Conservation (phyloP, 2,329 filamentous ascomycete species). For the Alternaria rosae region DNA sequence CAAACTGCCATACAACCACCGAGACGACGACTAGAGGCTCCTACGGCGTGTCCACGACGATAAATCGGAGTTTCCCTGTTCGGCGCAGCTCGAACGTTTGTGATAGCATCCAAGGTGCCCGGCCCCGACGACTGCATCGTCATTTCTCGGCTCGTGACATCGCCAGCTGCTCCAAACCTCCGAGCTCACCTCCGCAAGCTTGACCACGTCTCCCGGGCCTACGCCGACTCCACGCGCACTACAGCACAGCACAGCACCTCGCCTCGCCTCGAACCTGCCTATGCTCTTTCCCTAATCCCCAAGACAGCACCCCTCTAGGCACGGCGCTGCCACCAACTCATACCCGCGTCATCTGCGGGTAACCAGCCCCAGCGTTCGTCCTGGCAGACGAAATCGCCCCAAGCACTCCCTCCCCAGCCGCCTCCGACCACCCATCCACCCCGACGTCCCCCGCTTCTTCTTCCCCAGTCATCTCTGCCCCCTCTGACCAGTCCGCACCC, state of each 20-base stretch:
- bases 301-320: constrained; percentile 25
- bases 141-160: constrained; percentile 35
- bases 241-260: neutral
- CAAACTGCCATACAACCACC: constrained; percentile 14
- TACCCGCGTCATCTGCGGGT: constrained; percentile 43
- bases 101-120: neutral
- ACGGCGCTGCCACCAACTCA: constrained; percentile 29
- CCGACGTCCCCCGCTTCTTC: constrained; percentile 18
- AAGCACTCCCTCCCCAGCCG: constrained; percentile 66
- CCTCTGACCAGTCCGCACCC: constrained; percentile 26
- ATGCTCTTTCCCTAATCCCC: constrained; percentile 12
- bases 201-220: constrained; percentile 12
- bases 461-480: constrained; percentile 21
- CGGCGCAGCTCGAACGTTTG: constrained; percentile 8
- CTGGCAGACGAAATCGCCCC: constrained; percentile 74
- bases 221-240: neutral
- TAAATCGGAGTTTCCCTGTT: neutral
- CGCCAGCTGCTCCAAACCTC: constrained; percentile 20
- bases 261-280: neutral
- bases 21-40: constrained; percentile 3
- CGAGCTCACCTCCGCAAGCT: constrained; percentile 13
- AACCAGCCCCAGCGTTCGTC: constrained; percentile 59
- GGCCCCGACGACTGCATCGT: constrained; percentile 11
- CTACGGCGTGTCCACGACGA: neutral
- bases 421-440: constrained; percentile 71